These are phyloP conservation scores for Plasmodium knowlesi DNA, from an alignment of 169 alveolate species.

Conservation along the genomic window DNA sequence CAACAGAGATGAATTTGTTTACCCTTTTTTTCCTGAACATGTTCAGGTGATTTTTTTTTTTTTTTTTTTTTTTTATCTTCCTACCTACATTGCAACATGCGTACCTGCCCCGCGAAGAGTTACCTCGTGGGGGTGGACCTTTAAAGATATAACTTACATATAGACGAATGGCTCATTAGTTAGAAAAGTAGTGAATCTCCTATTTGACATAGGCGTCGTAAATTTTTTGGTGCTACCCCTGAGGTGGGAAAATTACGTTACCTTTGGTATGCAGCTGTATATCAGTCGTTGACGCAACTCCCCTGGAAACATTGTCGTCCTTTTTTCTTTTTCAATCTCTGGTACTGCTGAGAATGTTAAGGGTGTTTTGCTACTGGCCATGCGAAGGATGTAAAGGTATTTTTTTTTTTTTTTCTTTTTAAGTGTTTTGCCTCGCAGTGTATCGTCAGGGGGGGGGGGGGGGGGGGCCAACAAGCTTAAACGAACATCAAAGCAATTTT, in stretches of 20 bases:
- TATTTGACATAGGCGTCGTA: neutral
- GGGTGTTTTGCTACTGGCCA: neutral
- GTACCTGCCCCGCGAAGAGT: neutral
- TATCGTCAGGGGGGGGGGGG: neutral
- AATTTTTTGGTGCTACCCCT: neutral
- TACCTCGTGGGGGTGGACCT: neutral
- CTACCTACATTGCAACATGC: neutral
- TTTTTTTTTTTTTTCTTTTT: too few species aligned
- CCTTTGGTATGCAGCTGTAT: neutral
- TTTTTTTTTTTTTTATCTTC: neutral
- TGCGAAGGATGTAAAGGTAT: neutral
- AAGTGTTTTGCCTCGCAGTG: neutral
- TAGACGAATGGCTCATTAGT: neutral
- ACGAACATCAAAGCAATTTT: neutral
- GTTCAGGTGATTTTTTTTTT: neutral
- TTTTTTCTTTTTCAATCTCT: neutral
- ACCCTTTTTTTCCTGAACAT: neutral
- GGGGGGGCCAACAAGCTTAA: neutral
- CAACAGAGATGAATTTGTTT: neutral
- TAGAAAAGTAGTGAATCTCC: neutral
- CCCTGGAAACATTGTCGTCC: neutral
- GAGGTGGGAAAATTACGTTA: neutral
- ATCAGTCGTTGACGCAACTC: neutral
- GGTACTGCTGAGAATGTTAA: neutral
- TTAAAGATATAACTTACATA: neutral